These are phyloP conservation scores for Macadamia tetraphylla DNA, from an alignment of 164 flowering plant genomes.

Conservation along the genomic window DNA sequence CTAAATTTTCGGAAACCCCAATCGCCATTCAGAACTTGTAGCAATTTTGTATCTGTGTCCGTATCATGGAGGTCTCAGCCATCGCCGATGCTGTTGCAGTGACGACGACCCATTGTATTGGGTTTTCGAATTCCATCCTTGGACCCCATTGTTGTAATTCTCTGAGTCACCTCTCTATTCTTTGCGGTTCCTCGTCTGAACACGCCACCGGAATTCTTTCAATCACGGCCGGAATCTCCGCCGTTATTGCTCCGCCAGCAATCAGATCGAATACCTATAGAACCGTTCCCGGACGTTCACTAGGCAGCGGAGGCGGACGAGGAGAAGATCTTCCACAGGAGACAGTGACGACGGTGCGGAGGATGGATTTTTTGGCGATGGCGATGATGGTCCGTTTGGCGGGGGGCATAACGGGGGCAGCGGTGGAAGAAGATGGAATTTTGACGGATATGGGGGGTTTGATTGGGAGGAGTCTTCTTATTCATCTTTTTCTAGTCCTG, in stretches of 20 bases:
- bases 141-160: constrained; percentile 4
- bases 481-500: constrained; percentile 44
- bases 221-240: constrained; percentile 34
- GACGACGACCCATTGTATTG: constrained; percentile 22
- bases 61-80: constrained; percentile 28
- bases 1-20: not conserved
- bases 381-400: constrained; percentile 37
- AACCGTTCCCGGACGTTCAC: constrained; percentile 27
- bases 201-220: constrained; percentile 16
- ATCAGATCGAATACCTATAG: constrained; percentile 22
- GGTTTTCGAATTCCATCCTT: constrained; percentile 22
- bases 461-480: constrained; percentile 49
- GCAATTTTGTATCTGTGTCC: not conserved
- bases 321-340: constrained; percentile 27
- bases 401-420: constrained; percentile 40
- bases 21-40: not conserved
- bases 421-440: constrained; percentile 58
- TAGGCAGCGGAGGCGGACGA: constrained; percentile 33
- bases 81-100: constrained; percentile 23
- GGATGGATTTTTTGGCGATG: constrained; percentile 25
- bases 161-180: not conserved
- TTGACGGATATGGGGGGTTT: constrained; percentile 35
- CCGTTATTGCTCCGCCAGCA: constrained; percentile 46
- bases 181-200: not conserved
- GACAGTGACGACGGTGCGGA: constrained; percentile 34